Conservation (phyloP, 305 asterid species). For the Solanum hybrid region DNA sequence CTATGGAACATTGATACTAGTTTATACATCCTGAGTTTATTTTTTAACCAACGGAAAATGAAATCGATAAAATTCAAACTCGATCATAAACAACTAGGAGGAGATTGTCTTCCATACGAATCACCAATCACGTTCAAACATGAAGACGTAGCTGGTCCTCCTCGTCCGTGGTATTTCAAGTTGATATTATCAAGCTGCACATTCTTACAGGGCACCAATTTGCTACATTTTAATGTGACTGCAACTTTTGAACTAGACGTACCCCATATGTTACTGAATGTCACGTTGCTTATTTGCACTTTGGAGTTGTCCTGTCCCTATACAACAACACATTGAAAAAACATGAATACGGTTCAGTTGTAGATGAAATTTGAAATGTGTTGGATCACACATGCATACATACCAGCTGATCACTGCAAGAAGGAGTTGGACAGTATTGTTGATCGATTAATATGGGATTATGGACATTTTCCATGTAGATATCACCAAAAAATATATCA, state of each 20-base stretch:
- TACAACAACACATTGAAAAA: not conserved
- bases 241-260: slow-evolving; percentile 11
- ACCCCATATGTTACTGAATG: slow-evolving; percentile 15
- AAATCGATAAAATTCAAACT: not conserved
- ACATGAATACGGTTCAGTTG: not conserved
- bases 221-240: slow-evolving; percentile 1
- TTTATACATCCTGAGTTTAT: not conserved
- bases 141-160: slow-evolving; percentile 1
- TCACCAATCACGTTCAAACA: slow-evolving; percentile 6
- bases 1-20: not conserved
- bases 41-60: not conserved
- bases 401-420: slow-evolving; percentile 26
- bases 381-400: not conserved
- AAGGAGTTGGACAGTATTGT: slow-evolving; percentile 32
- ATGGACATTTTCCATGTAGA: slow-evolving; percentile 28
- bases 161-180: not conserved
- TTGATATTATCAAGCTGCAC: slow-evolving; percentile 8
- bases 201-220: slow-evolving; percentile 6
- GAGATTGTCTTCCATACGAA: slow-evolving; percentile 1
- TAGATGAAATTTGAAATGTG: not conserved
- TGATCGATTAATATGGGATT: slow-evolving; percentile 70
- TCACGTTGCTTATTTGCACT: slow-evolving; percentile 9
- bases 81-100: slow-evolving; percentile 7
- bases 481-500: slow-evolving; percentile 26
- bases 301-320: not conserved